These are phyloP conservation scores for Lipomyces japonicus DNA, from an alignment of 805 yeast species.

Conservation along the genomic window DNA sequence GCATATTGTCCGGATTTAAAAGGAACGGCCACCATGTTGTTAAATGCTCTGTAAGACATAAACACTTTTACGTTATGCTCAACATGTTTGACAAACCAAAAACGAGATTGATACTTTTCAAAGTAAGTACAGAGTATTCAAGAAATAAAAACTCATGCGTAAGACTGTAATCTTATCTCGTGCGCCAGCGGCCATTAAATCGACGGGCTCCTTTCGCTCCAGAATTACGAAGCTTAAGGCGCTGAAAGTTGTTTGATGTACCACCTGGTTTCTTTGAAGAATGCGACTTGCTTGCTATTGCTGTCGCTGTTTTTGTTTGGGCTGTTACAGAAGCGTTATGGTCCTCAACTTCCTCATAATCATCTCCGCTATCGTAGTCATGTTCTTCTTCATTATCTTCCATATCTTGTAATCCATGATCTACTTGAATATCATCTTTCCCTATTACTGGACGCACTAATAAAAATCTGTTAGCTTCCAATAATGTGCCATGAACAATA, in stretches of 20 bases:
- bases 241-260: conserved; percentile 2
- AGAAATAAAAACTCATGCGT: no score
- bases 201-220: background rate
- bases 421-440: background rate
- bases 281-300: background rate
- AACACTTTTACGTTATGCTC: no score
- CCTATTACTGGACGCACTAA: background rate
- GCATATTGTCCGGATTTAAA: no score
- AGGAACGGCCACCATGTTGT: no score
- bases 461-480: background rate
- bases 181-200: background rate
- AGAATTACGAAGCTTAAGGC: conserved; percentile 1
- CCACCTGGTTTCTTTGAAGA: background rate
- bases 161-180: no score
- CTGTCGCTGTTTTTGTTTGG: background rate
- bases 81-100: no score
- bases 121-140: no score
- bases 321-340: background rate
- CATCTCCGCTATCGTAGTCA: background rate
- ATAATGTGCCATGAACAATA: no score
- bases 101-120: no score
- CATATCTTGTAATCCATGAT: background rate
- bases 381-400: background rate
- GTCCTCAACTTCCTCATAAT: background rate
- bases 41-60: no score